Conservation (phyloP, 208 protist genomes). For the Naegleria gruberi region DNA sequence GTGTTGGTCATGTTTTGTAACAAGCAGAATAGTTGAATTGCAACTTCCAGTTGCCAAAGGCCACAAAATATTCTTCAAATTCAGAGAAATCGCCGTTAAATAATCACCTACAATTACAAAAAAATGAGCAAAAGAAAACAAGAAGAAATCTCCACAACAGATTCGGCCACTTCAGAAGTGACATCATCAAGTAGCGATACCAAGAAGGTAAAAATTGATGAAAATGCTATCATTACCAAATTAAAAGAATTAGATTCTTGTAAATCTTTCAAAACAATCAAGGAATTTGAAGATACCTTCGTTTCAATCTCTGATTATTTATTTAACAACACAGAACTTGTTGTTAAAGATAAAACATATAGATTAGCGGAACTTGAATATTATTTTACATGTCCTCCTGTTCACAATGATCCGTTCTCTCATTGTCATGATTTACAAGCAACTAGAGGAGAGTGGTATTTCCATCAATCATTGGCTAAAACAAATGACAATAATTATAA, state of each 20-base stretch:
- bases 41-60: too few species aligned
- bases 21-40: too few species aligned
- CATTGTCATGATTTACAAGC: background rate
- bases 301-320: background rate
- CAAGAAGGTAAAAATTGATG: background rate
- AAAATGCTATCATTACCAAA: background rate
- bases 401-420: background rate
- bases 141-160: background rate
- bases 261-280: background rate
- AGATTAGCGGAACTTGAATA: background rate
- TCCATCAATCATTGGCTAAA: background rate
- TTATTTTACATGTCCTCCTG: background rate
- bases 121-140: background rate
- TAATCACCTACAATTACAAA: too few species aligned
- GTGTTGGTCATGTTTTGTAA: too few species aligned
- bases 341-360: background rate
- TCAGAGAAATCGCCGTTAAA: too few species aligned
- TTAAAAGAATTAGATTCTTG: background rate
- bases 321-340: background rate
- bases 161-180: background rate
- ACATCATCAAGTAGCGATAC: background rate
- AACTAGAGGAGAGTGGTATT: background rate
- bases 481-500: slow-evolving; percentile 12
- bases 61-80: too few species aligned
- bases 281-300: background rate